Evolutionary conservation across 805 yeast genomes (phyloP).

Genomic region (Kuraishia piskuri): DNA sequence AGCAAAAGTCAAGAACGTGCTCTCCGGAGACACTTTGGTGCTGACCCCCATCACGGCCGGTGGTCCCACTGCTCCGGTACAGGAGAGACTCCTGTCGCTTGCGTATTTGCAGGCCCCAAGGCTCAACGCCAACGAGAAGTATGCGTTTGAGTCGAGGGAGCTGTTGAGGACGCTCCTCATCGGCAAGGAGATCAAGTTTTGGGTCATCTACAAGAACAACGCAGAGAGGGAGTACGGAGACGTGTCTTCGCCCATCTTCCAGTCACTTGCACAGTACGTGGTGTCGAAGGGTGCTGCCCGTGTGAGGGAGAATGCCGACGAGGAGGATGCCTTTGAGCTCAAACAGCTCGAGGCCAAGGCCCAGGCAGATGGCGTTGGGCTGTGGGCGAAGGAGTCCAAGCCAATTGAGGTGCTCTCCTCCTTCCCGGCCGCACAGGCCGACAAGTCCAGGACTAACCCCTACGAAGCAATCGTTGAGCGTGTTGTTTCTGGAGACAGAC

Average conservation of each 20-base stretch:
- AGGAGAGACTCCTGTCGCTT: slow-evolving; percentile 56
- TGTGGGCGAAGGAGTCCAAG: slow-evolving; percentile 35
- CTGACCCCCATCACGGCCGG: slow-evolving; percentile 38
- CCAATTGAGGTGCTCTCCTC: slow-evolving; percentile 16
- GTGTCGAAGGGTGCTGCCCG: slow-evolving; percentile 54
- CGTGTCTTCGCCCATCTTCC: slow-evolving; percentile 52
- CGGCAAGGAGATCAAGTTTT: slow-evolving; percentile 56
- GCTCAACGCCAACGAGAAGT: slow-evolving; percentile 31
- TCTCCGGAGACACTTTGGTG: slow-evolving; percentile 65
- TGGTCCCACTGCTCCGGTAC: slow-evolving; percentile 31
- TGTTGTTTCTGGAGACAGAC: slow-evolving; percentile 71
- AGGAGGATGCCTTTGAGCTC: slow-evolving; percentile 28
- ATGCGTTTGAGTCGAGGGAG: slow-evolving; percentile 54
- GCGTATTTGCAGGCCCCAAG: slow-evolving; percentile 58
- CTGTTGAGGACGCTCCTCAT: slow-evolving; percentile 49
- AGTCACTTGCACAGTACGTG: slow-evolving; percentile 47
- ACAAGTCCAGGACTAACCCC: slow-evolving; percentile 30
- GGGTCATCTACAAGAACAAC: slow-evolving; percentile 44
- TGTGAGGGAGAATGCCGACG: slow-evolving; percentile 32
- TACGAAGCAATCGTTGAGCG: slow-evolving; percentile 60
- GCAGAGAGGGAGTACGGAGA: slow-evolving; percentile 67
- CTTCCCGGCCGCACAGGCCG: slow-evolving; percentile 25
- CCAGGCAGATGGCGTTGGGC: slow-evolving; percentile 36
- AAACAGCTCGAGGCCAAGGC: slow-evolving; percentile 42
- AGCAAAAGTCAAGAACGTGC: slow-evolving; percentile 63